A percentile compares a stretch with the other conserved stretches of the same genome.
These are phyloP conservation scores for Hevea brasiliensis DNA, from an alignment of 345 rosid species.

Conservation along the genomic window DNA sequence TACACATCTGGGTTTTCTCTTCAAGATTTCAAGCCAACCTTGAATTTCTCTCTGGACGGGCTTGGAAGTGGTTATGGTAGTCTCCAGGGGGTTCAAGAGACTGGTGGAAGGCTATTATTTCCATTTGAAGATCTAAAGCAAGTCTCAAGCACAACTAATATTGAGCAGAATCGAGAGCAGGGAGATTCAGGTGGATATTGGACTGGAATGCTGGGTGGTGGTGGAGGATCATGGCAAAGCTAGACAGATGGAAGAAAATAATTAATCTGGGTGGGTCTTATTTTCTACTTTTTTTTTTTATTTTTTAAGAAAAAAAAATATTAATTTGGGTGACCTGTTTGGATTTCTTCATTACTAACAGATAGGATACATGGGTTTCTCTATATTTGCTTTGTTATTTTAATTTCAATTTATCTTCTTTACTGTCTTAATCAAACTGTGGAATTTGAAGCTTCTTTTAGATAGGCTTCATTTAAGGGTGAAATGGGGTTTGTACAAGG, in stretches of 20 bases:
- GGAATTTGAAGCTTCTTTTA: slow-evolving; percentile 46
- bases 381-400: slow-evolving; percentile 12
- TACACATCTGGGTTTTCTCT: slow-evolving; percentile 58
- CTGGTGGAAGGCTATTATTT: slow-evolving; percentile 66
- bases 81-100: slow-evolving; percentile 46
- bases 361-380: slow-evolving; percentile 34
- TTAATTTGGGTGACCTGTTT: slow-evolving; percentile 27
- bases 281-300: slow-evolving; percentile 12
- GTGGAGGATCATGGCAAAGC: slow-evolving; percentile 68
- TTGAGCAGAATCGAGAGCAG: slow-evolving; percentile 47
- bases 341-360: slow-evolving; percentile 51
- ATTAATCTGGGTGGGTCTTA: slow-evolving; percentile 27
- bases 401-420: slow-evolving; percentile 1
- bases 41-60: slow-evolving; percentile 81
- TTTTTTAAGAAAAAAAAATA: slow-evolving; percentile 2
- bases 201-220: slow-evolving; percentile 91
- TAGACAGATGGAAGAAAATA: slow-evolving; percentile 16
- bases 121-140: slow-evolving; percentile 94
- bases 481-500: slow-evolving; percentile 14
- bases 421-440: slow-evolving; percentile 15
- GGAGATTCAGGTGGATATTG: slow-evolving; percentile 76
- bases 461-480: slow-evolving; percentile 42
- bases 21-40: slow-evolving; percentile 77
- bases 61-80: slow-evolving; percentile 55
- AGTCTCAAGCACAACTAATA: slow-evolving; percentile 48